Evolutionary conservation across 345 rosid species (phyloP).

Genomic region (Brassica rapa): DNA sequence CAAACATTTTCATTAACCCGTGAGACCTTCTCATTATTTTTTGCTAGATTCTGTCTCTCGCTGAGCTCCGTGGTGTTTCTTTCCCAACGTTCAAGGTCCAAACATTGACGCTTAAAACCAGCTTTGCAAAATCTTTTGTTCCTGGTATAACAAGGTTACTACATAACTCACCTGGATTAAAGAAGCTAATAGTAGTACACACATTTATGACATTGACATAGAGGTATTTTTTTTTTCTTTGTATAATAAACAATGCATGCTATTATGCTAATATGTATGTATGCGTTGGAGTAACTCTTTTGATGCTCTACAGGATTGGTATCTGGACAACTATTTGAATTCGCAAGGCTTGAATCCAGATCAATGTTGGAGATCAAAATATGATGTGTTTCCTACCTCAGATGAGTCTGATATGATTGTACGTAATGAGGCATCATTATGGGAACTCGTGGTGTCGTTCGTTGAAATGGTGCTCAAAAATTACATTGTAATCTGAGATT

Average conservation of each 20-base stretch:
- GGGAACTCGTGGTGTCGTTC: not conserved
- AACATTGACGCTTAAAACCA: constrained; percentile 5
- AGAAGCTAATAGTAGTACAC: not conserved
- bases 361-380: constrained; percentile 10
- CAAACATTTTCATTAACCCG: not conserved
- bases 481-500: constrained; percentile 27
- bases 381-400: not conserved
- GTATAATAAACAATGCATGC: too few species aligned
- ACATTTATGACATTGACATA: not conserved
- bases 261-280: too few species aligned
- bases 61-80: not conserved
- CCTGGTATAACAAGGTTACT: constrained; percentile 28
- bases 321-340: not conserved
- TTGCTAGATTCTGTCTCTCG: constrained; percentile 13
- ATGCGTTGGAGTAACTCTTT: not conserved
- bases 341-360: not conserved
- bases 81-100: constrained; percentile 15
- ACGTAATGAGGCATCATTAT: not conserved
- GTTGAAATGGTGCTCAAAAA: constrained; percentile 1
- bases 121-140: not conserved
- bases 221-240: not conserved
- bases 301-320: not conserved
- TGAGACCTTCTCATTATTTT: not conserved
- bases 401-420: not conserved
- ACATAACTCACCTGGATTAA: constrained; percentile 18